Evolutionary conservation across 2,329 filamentous ascomycete species (phyloP), one percentile per base, ranked within the genome.

Genomic region (Fulvia fulva): DNA sequence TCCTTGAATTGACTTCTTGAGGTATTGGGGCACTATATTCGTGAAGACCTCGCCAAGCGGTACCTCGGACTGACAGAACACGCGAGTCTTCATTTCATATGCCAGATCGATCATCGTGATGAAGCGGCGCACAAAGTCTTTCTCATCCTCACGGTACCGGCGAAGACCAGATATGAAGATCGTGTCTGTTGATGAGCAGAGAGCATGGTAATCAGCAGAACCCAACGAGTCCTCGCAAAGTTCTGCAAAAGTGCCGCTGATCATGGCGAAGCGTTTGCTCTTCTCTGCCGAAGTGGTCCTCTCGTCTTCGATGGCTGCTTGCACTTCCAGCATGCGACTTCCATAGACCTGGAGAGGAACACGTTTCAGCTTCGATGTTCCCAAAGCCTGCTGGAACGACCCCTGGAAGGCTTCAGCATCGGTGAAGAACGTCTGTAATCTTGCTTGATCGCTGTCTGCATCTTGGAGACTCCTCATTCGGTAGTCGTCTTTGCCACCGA

Each of bases 31-130:
- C 12, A 66, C 62, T 8, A 69, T 68, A 5, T 68, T 65, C 11
- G 53, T 52, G 26, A 69, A 69, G 0, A 68, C 60, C 32, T 69
- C 67, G 30, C 51, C 56, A 0, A 68, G 57, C 14, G 66, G 64
- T 1, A 63, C 65, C 11, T 56, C 51, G 5, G 64, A 66, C 8
- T 55, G 53, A 21, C 64, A 67, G 19, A 90, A 71, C 3, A 92
- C 79, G 62, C 88, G 87, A 69, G 88, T 90, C 3, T 85, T 82
- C 4, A 87, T 84, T 73, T 92, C 88, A 71, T 91, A 92, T 0
- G 90, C 78, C 0, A 88, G 87, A 68, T 92, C 89, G 1, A 92
- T 80, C 2, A 92, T 77, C 0, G 88, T 91, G 68, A 92, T 92
- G 68, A 92, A 85, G 12, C 89, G 81, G 5, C 88, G 79, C 1